A percentile compares a stretch with the other conserved stretches of the same genome.
These are phyloP conservation scores for Xylaria cubensis DNA, from an alignment of 495 filamentous ascomycete genomes.

Conservation along the genomic window DNA sequence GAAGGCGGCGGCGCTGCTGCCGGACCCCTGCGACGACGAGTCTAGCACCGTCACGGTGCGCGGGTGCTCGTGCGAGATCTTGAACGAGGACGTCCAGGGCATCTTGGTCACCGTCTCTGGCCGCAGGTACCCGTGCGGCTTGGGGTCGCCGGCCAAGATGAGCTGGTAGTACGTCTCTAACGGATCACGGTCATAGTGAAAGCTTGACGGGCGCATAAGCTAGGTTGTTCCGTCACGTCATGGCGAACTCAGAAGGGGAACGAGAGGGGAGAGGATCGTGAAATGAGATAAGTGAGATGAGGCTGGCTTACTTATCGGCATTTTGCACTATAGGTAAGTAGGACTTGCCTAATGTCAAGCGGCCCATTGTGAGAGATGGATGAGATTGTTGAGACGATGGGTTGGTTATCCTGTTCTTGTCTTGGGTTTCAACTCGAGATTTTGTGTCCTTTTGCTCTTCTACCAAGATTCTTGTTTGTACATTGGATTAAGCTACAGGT, in stretches of 20 bases:
- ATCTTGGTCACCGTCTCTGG: conserved; percentile 50
- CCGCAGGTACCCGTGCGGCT: conserved; percentile 52
- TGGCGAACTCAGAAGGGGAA: neutral
- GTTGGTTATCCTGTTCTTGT: neutral
- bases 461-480: neutral
- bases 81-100: conserved; percentile 52
- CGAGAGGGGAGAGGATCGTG: neutral
- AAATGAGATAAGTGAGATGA: neutral
- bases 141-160: conserved; percentile 41
- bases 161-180: conserved; percentile 42
- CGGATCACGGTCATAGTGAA: conserved; percentile 36
- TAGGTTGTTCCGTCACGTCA: conserved; percentile 17
- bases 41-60: conserved; percentile 43
- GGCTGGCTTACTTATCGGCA: conserved; percentile 28
- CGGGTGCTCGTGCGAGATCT: conserved; percentile 38
- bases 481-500: conserved; percentile 3
- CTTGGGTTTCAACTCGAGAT: neutral
- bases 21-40: conserved; percentile 35
- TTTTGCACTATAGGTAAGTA: conserved; percentile 29
- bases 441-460: neutral
- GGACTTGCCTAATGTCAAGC: conserved; percentile 23
- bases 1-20: conserved; percentile 33
- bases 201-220: conserved; percentile 29
- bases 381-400: neutral
- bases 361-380: conserved; percentile 22